Evolutionary conservation across 148 eudicot species (phyloP).

Genomic region (Euryodendron excelsum): DNA sequence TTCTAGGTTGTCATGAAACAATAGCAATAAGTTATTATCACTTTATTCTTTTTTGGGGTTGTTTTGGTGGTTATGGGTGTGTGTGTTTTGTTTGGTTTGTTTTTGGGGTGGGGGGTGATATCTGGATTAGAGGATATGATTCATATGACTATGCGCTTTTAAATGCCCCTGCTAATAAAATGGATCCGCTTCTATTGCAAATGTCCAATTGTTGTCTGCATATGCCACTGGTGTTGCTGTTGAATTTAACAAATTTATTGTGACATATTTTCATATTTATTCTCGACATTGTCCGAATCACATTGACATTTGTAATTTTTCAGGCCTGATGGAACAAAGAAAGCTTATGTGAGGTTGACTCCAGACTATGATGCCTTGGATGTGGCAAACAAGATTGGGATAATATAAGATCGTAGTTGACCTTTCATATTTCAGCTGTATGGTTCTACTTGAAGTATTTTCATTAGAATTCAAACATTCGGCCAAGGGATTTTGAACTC

Average conservation of each 20-base stretch:
- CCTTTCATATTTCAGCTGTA: neutral
- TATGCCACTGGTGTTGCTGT: no score
- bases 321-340: conserved; percentile 65
- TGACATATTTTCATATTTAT: neutral
- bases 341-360: conserved; percentile 70
- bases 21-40: neutral
- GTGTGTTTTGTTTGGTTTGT: no score
- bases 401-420: conserved; percentile 37
- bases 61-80: no score
- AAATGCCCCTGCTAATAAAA: neutral
- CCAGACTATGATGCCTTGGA: conserved; percentile 75
- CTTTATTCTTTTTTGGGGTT: no score
- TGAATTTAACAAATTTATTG: neutral
- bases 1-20: neutral
- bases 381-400: conserved; percentile 80
- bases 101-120: no score
- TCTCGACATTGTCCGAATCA: neutral
- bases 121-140: neutral
- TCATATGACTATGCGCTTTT: neutral
- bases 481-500: neutral
- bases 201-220: neutral
- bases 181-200: neutral
- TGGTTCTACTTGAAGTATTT: no score
- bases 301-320: neutral
- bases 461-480: neutral